These are phyloP conservation scores for Salix koriyanagi DNA, from an alignment of 345 rosid species.

Conservation along the genomic window DNA sequence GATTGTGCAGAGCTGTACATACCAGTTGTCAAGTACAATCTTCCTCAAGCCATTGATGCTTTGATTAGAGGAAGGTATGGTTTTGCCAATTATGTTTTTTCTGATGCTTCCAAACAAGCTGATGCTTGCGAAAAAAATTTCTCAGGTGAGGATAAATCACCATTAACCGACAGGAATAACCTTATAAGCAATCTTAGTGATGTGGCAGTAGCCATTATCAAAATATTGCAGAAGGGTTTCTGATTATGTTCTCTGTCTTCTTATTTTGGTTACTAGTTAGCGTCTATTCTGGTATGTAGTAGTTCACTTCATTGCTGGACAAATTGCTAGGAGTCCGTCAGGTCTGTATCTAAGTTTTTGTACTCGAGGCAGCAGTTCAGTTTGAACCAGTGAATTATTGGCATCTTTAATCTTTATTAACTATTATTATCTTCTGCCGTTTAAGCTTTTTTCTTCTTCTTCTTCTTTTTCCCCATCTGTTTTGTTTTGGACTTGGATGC, in stretches of 20 bases:
- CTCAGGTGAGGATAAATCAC: constrained; percentile 30
- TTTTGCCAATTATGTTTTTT: constrained; percentile 53
- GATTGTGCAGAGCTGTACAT: constrained; percentile 76
- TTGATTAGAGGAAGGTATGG: constrained; percentile 44
- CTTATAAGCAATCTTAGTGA: constrained; percentile 49
- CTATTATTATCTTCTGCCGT: too few species aligned
- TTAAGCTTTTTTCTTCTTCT: too few species aligned
- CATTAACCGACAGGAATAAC: constrained; percentile 50
- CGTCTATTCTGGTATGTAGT: too few species aligned
- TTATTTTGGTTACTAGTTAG: not conserved
- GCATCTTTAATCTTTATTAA: too few species aligned
- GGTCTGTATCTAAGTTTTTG: too few species aligned
- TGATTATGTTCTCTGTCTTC: not conserved
- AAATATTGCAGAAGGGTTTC: constrained; percentile 29
- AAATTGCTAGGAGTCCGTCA: too few species aligned
- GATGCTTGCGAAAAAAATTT: constrained; percentile 60
- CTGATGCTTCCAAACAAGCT: constrained; percentile 59
- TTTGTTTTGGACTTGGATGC: too few species aligned
- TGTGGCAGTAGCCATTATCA: constrained; percentile 64
- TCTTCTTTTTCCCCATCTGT: too few species aligned
- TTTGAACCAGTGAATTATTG: too few species aligned
- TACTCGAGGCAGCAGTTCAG: too few species aligned
- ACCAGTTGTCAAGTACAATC: constrained; percentile 74
- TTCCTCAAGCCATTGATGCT: constrained; percentile 79
- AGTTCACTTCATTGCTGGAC: too few species aligned